phyloP scores from a whole-genome alignment of 805 yeast genomes.

The Teunomyces barrocoloradensis region DNA sequence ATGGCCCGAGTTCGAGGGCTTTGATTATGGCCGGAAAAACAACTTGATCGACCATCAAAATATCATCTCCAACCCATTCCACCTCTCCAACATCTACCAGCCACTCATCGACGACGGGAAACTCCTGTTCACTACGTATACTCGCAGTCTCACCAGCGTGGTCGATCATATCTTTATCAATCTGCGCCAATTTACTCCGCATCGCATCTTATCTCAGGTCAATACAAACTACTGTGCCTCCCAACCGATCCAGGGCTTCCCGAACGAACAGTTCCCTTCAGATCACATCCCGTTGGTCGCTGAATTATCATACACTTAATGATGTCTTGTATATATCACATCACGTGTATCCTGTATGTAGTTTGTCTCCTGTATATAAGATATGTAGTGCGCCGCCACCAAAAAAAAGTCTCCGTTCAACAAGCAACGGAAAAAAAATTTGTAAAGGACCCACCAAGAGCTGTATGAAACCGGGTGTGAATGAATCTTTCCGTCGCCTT shows the following conservation, averaged over 20 bases:
- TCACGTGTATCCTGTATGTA: too few relatives aligned
- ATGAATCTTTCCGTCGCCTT: background rate
- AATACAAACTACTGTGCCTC: constrained; percentile 75
- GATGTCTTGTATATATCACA: background rate
- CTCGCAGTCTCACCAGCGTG: constrained; percentile 89
- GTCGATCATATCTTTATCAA: constrained; percentile 92
- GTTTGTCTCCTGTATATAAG: background rate
- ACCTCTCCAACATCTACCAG: background rate
- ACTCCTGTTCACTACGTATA: constrained; percentile 88
- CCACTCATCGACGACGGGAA: constrained; percentile 42
- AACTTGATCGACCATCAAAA: constrained; percentile 82
- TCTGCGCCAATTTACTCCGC: constrained; percentile 72
- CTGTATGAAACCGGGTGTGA: background rate
- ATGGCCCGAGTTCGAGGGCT: constrained; percentile 78
- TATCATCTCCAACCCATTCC: constrained; percentile 42
- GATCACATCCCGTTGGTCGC: constrained; percentile 88
- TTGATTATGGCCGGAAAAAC: constrained; percentile 90
- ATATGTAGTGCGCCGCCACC: background rate
- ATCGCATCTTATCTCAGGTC: constrained; percentile 81
- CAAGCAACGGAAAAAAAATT: constrained; percentile 4
- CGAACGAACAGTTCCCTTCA: constrained; percentile 89
- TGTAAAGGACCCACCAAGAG: background rate
- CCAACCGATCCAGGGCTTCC: constrained; percentile 78
- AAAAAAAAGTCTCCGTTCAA: background rate
- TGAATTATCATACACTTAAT: constrained; percentile 41